These are phyloP conservation scores for Hypoxylon sp. DNA, from an alignment of 2,329 filamentous ascomycete genomes.

Conservation along the genomic window DNA sequence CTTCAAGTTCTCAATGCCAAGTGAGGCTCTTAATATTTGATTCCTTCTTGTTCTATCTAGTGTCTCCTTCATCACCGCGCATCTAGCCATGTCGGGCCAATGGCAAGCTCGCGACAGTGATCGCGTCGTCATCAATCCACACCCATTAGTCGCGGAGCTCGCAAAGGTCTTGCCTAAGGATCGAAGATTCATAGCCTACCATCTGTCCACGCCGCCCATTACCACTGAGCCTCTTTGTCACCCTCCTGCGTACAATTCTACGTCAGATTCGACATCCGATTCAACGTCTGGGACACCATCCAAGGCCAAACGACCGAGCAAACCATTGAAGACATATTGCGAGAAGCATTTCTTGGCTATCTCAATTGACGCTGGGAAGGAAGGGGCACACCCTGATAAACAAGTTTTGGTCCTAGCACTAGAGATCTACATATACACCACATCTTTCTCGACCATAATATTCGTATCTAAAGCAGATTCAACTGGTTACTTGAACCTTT, in stretches of 20 bases:
- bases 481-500: conserved; percentile 83
- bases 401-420: conserved; percentile 84
- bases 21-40: conserved; percentile 20
- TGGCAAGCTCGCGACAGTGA: conserved; percentile 31
- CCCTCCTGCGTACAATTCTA: conserved; percentile 72
- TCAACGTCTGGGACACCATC: conserved; percentile 58
- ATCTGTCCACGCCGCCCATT: conserved; percentile 88
- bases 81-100: conserved; percentile 38
- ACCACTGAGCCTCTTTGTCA: conserved; percentile 83
- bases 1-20: conserved; percentile 15
- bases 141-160: conserved; percentile 59
- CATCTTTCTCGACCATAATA: conserved; percentile 83
- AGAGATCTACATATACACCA: conserved; percentile 90
- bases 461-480: conserved; percentile 99
- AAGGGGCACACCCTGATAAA: conserved; percentile 44
- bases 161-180: conserved; percentile 68
- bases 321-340: conserved; percentile 74
- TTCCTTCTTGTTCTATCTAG: background rate
- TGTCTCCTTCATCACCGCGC: background rate
- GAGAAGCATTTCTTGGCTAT: conserved; percentile 82
- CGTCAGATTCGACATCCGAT: conserved; percentile 23
- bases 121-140: conserved; percentile 44
- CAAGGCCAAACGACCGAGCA: conserved; percentile 68
- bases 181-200: conserved; percentile 78
- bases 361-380: conserved; percentile 59